Percentiles rank a stretch among this genome's conserved stretches.
Evolutionary conservation across 1,284 basidiomycete genomes (phyloP).

Genomic region (Cerioporus squamosus): DNA sequence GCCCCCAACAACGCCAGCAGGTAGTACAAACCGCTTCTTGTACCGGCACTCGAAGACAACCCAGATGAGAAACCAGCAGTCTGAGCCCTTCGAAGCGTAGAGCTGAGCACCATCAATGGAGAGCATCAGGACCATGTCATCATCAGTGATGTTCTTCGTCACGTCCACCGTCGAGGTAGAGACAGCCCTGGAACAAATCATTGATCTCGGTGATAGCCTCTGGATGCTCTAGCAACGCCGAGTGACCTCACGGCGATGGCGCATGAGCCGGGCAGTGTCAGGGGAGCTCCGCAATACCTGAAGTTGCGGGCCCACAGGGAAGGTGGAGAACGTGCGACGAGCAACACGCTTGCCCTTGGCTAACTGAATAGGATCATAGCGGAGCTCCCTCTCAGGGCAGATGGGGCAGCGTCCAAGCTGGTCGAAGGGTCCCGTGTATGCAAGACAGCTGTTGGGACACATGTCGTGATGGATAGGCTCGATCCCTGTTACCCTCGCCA

Average conservation of each 20-base stretch:
- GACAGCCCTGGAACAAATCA: constrained; percentile 8
- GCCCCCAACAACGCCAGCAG: constrained; percentile 29
- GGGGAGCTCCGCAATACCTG: constrained; percentile 23
- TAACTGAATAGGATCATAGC: constrained; percentile 9
- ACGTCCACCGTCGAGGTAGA: constrained; percentile 19
- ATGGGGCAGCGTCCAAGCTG: too few species aligned
- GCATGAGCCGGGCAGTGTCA: constrained; percentile 19
- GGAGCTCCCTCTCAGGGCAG: not conserved
- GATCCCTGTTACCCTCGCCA: not conserved
- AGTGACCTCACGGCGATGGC: constrained; percentile 17
- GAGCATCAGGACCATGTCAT: constrained; percentile 28
- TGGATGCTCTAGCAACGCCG: not conserved
- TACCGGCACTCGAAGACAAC: constrained; percentile 29
- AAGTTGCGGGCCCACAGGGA: constrained; percentile 32
- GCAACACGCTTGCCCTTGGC: not conserved
- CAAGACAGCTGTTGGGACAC: too few species aligned
- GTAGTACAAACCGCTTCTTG: constrained; percentile 29
- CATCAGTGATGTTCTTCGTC: constrained; percentile 11
- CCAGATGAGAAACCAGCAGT: constrained; percentile 37
- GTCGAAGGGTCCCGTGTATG: too few species aligned
- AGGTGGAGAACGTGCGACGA: constrained; percentile 16
- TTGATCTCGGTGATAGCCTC: too few species aligned
- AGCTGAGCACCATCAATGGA: constrained; percentile 37
- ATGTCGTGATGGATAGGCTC: too few species aligned
- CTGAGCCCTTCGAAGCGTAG: constrained; percentile 28